Evolutionary conservation across 805 yeast genomes (phyloP).

Genomic region (Spathaspora arborariae): DNA sequence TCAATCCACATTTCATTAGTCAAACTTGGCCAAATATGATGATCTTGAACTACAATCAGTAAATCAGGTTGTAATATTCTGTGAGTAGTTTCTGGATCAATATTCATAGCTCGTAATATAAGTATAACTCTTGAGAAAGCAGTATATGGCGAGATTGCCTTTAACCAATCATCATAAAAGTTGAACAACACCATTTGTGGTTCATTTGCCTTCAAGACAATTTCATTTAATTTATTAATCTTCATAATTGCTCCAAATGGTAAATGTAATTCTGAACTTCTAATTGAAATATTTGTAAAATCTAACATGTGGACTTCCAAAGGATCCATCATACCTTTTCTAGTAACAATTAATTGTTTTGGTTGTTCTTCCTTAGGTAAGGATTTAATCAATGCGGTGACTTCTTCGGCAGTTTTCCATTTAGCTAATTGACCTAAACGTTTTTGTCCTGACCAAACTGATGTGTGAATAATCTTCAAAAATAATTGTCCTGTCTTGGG

Average conservation of each 20-base stretch:
- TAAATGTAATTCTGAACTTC: constrained; percentile 83
- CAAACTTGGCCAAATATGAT: constrained; percentile 93
- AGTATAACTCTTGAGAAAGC: constrained; percentile 88
- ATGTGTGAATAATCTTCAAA: constrained; percentile 84
- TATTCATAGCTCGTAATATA: constrained; percentile 76
- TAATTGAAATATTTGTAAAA: constrained; percentile 85
- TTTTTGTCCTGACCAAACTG: constrained; percentile 97
- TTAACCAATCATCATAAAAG: constrained; percentile 92
- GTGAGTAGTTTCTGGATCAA: constrained; percentile 73
- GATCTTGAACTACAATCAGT: constrained; percentile 61
- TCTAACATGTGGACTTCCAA: constrained; percentile 95
- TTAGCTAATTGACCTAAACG: constrained; percentile 89
- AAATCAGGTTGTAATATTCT: constrained; percentile 73
- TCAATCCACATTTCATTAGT: constrained; percentile 87
- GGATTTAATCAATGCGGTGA: constrained; percentile 84
- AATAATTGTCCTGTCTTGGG: constrained; percentile 90
- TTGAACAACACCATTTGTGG: constrained; percentile 91
- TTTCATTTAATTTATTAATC: constrained; percentile 72
- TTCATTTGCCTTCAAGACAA: constrained; percentile 82
- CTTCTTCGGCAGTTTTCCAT: constrained; percentile 99
- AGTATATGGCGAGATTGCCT: constrained; percentile 77
- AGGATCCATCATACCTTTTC: constrained; percentile 92
- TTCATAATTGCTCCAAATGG: constrained; percentile 88
- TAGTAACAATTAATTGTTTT: constrained; percentile 81
- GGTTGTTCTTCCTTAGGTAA: constrained; percentile 94